Base-by-base conservation (phyloP, 2,329 filamentous ascomycete genomes). In the Fusarium sp. region DNA sequence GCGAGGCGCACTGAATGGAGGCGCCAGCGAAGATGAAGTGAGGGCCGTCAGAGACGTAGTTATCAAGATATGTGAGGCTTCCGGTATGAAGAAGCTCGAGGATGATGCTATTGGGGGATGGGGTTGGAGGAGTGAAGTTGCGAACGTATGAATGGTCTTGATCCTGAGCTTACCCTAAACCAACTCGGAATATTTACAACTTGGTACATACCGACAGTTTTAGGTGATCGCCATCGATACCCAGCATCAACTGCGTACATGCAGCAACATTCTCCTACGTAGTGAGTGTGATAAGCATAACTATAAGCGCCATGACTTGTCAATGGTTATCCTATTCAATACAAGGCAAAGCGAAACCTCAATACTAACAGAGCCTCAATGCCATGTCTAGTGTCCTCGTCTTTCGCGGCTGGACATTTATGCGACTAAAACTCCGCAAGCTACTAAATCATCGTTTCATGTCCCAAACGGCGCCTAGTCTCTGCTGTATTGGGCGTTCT, bases 41-140 rank as follows among this genome's bases (percentile, higher is more conserved):
- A 65, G 71, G 34, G 72, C 72, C 10, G 72, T 74, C 3, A 71
- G 72, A 31, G 65, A 67, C 8, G 31, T 74, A 51, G 71, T 74
- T 2, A 72, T 74, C 8, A 65, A 50, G 47, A 74, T 74, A 42
- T 74, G 72, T 12, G 72, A 74, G 37, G 72, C 72, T 23, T 74
- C 67, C 45, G 67, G 72, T 11, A 74, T 74, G 72, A 64, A 47
- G 34, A 71, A 44, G 18, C 59, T 74, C 2, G 45, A 60, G 11
- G 50, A 65, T 8, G 47, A 70, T 30, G 62, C 61, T 10, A 51
- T 61, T 28, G 72, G 72, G 31, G 69, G 72, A 58, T 74, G 72
- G 72, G 72, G 72, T 33, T 74, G 72, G 72, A 72, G 72, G 33
- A 71, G 55, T 62, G 72, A 74, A 44, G 69, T 74, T 62, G 72